Percentiles rank a stretch among this genome's conserved stretches.
phyloP scores from a whole-genome alignment of 2,329 filamentous ascomycete species.

The Colletotrichum horii region DNA sequence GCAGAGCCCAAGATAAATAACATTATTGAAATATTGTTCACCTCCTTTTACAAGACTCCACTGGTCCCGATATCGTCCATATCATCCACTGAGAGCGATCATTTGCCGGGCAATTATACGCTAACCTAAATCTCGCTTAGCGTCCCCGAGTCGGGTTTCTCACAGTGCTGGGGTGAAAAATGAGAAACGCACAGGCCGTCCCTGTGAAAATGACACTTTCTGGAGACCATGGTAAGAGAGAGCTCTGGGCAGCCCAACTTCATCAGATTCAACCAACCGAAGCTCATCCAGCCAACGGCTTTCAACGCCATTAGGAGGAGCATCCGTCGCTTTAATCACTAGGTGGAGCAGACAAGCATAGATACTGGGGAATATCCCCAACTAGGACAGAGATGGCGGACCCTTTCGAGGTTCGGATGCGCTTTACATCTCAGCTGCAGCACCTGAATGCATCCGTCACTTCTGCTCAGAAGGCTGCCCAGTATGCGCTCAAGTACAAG shows the following conservation, averaged over 20 bases:
- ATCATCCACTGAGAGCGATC: conserved; percentile 6
- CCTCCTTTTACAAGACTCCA: conserved; percentile 13
- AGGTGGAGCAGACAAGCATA: background rate
- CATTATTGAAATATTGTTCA: conserved; percentile 7
- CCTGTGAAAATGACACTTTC: conserved; percentile 3
- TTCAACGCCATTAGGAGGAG: background rate
- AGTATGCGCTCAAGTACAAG: conserved; percentile 91
- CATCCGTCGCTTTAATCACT: background rate
- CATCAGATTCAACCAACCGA: background rate
- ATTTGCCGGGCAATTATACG: background rate
- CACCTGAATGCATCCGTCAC: conserved; percentile 90
- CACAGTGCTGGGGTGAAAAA: background rate
- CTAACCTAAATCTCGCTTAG: background rate
- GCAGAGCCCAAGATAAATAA: background rate
- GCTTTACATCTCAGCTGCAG: conserved; percentile 89
- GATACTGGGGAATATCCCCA: background rate
- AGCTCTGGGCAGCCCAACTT: background rate
- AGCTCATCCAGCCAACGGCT: background rate
- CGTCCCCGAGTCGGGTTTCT: background rate
- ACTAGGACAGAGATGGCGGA: conserved; percentile 60
- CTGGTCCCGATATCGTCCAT: conserved; percentile 16
- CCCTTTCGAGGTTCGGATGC: conserved; percentile 97
- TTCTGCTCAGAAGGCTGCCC: conserved; percentile 88
- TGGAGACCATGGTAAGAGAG: background rate
- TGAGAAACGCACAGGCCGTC: background rate